These are phyloP conservation scores for Raffaelea ambrosiae DNA, from an alignment of 2,329 filamentous ascomycete genomes.

Conservation along the genomic window DNA sequence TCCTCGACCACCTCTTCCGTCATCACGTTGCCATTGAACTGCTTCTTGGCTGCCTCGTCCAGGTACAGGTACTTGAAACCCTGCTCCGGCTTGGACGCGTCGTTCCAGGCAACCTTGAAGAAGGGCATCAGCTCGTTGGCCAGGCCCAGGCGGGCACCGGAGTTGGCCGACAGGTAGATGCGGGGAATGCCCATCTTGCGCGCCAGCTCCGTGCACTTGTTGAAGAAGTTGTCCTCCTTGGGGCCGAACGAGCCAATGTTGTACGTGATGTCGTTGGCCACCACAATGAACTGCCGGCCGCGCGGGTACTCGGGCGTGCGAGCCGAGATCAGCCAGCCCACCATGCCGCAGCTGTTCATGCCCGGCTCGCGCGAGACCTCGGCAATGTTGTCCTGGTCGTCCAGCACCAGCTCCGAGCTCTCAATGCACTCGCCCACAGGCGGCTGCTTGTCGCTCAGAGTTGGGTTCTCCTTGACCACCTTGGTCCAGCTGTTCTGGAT, in stretches of 20 bases:
- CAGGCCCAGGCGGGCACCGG: conserved; percentile 92
- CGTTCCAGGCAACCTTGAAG: conserved; percentile 97
- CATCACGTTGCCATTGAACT: conserved; percentile 79
- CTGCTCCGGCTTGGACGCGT: conserved; percentile 66
- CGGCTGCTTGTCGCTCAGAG: conserved; percentile 72
- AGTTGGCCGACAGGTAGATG: conserved; percentile 98
- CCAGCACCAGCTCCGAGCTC: conserved; percentile 87
- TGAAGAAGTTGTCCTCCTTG: conserved; percentile 94
- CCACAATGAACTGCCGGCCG: conserved; percentile 86
- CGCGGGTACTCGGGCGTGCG: conserved; percentile 92
- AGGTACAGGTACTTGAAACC: conserved; percentile 98
- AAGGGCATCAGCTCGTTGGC: conserved; percentile 94
- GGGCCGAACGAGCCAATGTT: conserved; percentile 98
- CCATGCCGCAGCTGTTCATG: conserved; percentile 95
- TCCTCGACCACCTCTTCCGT: conserved; percentile 81
- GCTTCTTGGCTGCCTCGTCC: conserved; percentile 74
- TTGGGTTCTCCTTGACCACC: conserved; percentile 63
- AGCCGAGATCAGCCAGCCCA: conserved; percentile 93
- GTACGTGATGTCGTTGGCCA: conserved; percentile 99
- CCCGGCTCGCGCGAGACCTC: conserved; percentile 94
- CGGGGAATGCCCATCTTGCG: conserved; percentile 86
- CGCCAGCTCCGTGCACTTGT: conserved; percentile 96
- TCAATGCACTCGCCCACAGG: conserved; percentile 84
- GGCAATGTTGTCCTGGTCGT: conserved; percentile 83
- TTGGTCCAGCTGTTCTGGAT: conserved; percentile 91